Evolutionary conservation across 2,329 filamentous ascomycete genomes (phyloP).

Genomic region (Fusarium sp.): DNA sequence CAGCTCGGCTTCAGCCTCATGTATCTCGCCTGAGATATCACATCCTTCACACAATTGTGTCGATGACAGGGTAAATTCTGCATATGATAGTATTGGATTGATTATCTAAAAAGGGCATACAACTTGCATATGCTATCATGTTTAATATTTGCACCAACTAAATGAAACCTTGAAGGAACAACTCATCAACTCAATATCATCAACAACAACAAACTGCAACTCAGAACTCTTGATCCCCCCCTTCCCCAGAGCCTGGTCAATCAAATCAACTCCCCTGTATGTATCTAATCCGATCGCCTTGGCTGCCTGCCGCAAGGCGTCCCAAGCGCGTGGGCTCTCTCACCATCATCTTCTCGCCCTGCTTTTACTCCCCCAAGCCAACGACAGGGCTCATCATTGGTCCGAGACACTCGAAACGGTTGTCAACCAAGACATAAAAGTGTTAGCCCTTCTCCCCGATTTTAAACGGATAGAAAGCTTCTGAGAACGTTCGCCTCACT

Average conservation of each 20-base stretch:
- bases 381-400: slow-evolving; percentile 6
- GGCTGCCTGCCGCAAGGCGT: slow-evolving; percentile 28
- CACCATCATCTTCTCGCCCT: slow-evolving; percentile 17
- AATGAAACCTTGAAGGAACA: slow-evolving; percentile 9
- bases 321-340: slow-evolving; percentile 13
- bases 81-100: not conserved
- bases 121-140: not conserved
- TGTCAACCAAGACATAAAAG: slow-evolving; percentile 15
- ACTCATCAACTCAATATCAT: not conserved
- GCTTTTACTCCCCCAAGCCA: slow-evolving; percentile 4
- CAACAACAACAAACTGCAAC: not conserved
- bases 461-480: not conserved
- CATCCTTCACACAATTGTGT: not conserved
- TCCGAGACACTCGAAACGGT: slow-evolving; percentile 15
- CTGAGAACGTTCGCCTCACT: slow-evolving; percentile 24
- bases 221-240: not conserved
- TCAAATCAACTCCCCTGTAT: slow-evolving; percentile 14
- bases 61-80: too few species aligned
- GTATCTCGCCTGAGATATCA: not conserved
- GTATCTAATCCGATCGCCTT: slow-evolving; percentile 21
- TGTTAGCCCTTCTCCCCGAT: slow-evolving; percentile 4
- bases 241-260: slow-evolving; percentile 1
- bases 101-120: not conserved
- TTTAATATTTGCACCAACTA: not conserved
- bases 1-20: slow-evolving; percentile 36